A percentile compares a stretch with the other conserved stretches of the same genome.
Conservation (phyloP, 225 moss, liverwort and hornwort species). For the Thuidium tamariscinum region DNA sequence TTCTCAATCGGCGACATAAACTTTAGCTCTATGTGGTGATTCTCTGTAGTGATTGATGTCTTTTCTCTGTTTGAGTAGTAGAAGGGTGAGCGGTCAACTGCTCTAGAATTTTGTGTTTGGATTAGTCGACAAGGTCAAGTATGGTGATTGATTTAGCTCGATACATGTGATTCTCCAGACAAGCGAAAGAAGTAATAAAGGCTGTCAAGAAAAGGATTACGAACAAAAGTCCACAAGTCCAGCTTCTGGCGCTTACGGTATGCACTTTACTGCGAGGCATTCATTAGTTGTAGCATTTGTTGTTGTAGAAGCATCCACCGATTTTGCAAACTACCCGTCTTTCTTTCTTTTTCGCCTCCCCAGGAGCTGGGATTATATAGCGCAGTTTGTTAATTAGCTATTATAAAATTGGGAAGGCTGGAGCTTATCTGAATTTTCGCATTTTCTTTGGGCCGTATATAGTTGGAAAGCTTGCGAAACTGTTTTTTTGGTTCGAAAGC, state of each 20-base stretch:
- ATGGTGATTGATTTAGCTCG: not conserved
- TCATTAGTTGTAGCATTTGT: not conserved
- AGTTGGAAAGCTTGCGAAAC: not conserved
- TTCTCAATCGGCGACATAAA: not conserved
- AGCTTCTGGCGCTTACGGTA: slow-evolving; percentile 66
- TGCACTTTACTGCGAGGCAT: not conserved
- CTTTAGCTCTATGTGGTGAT: not conserved
- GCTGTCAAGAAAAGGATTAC: slow-evolving; percentile 65
- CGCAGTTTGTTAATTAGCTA: not conserved
- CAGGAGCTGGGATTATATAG: not conserved
- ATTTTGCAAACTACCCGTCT: not conserved
- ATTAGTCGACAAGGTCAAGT: not conserved
- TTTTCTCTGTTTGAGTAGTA: not conserved
- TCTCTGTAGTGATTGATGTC: not conserved
- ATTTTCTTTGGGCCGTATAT: not conserved
- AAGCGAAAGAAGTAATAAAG: slow-evolving; percentile 70
- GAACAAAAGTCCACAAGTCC: slow-evolving; percentile 57
- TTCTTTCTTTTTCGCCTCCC: not conserved
- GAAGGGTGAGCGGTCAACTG: not conserved
- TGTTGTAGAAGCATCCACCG: not conserved
- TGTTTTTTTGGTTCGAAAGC: not conserved
- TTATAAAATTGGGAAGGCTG: not conserved
- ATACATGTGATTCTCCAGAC: slow-evolving; percentile 13
- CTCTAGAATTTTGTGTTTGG: not conserved
- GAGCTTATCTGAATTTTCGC: not conserved